Base-by-base conservation (phyloP, 1,284 basidiomycete genomes). In the Inonotus hispidus region DNA sequence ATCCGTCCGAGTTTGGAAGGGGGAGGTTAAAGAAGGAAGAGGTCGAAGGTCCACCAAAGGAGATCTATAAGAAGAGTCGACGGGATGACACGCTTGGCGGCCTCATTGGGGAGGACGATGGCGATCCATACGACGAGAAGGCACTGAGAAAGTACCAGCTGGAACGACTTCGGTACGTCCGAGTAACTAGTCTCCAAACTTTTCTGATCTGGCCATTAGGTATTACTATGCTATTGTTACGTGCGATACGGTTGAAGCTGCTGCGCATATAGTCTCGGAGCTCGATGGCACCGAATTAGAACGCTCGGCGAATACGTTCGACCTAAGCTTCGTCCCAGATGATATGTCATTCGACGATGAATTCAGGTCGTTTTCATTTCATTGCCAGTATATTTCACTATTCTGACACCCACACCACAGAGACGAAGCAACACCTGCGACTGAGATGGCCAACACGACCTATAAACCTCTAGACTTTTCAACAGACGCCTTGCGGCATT, bases 171-270 rank as follows among this genome's bases (percentile, higher is more conserved):
- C 81, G 95, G 90, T 94, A 70, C 64, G 87, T 74, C 66, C 1
- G 11, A n/a, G 0, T 5, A 10, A 21, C 25, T 25, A 23, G 25
- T 2, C 49, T 29, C n/a, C 10, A 32, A 27, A 32, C 53, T 25
- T 55, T 54, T 10, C 46, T 45, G 53, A 45, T 47, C 41, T 52
- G 41, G 29, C 57, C 62, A 45, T 32, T 69, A 95, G 93, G 63
- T 99, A 98, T 75, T 98, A 94, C 73, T 99, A 99, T 74, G 97
- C 97, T 6, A 84, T 99, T 52, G 88, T 95, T 0, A 92, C 92
- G 52, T 98, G 95, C 71, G 91, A 96, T 69, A 84, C 87, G 7
- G 77, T 84, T 4, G 80, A 87, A 37, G 83, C 93, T 2, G 93
- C 96, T 1, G 79, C 83, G 5, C 88, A 95, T 70, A 84, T 97